Conservation (phyloP, 129 eudicot species). For the Logfia minima region DNA sequence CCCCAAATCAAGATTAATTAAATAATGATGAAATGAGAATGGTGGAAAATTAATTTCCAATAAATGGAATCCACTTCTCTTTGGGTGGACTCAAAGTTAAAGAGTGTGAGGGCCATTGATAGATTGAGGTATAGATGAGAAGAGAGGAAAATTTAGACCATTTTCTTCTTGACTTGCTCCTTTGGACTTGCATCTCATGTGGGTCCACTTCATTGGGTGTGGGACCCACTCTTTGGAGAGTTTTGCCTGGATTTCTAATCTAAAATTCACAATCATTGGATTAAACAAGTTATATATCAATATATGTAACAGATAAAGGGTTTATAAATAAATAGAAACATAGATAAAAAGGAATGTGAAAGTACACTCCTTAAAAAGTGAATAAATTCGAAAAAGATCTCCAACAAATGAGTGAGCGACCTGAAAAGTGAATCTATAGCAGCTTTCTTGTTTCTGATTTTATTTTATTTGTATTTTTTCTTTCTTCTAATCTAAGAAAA, state of each 20-base stretch:
- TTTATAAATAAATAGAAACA: constrained; percentile 3
- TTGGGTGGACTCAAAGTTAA: constrained; percentile 72
- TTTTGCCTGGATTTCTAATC: constrained; percentile 34
- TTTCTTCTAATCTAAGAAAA: no score
- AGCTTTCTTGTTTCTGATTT: constrained; percentile 15
- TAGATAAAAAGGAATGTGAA: constrained; percentile 1
- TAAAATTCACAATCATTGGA: constrained; percentile 18
- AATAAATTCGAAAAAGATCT: constrained; percentile 13
- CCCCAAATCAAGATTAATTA: constrained; percentile 46
- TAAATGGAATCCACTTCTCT: constrained; percentile 50
- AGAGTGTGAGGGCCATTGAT: constrained; percentile 44
- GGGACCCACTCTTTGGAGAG: constrained; percentile 32
- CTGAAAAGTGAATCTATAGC: constrained; percentile 29
- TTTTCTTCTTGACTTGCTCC: constrained; percentile 50
- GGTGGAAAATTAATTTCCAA: constrained; percentile 20
- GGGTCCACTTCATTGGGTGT: constrained; percentile 46
- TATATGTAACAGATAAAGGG: background rate
- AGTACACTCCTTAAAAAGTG: constrained; percentile 4
- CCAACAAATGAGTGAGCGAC: background rate
- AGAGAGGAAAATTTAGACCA: constrained; percentile 26
- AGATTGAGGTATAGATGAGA: constrained; percentile 39
- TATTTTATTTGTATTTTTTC: no score
- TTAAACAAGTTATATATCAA: background rate
- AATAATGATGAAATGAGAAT: constrained; percentile 25
- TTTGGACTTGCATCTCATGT: constrained; percentile 48